phyloP scores from a whole-genome alignment of 371 early-diverging fungal species.

The Zopfochytrium polystomum region DNA sequence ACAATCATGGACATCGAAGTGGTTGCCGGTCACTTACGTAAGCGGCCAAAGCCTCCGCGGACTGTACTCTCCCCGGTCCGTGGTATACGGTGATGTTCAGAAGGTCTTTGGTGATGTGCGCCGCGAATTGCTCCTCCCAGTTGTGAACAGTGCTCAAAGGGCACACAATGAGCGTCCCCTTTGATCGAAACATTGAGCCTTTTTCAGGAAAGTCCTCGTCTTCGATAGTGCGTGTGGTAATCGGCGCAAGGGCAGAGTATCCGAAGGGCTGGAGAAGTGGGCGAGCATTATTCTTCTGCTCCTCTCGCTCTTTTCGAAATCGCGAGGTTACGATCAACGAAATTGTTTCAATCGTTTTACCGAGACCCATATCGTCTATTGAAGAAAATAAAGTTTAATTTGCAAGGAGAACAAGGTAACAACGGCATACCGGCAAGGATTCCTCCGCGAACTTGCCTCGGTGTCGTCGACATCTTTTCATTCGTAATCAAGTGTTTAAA shows the following conservation, averaged over 20 bases:
- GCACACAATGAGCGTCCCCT: constrained; percentile 62
- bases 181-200: no score
- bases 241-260: no score
- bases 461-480: constrained; percentile 36
- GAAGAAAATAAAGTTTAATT: not conserved
- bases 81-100: constrained; percentile 58
- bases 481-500: constrained; percentile 52
- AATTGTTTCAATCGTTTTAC: constrained; percentile 63
- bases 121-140: constrained; percentile 65
- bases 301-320: no score
- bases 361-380: constrained; percentile 60
- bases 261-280: no score
- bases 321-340: constrained; percentile 45
- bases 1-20: no score
- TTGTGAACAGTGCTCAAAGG: constrained; percentile 63
- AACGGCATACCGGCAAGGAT: constrained; percentile 36
- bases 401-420: not conserved
- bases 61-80: constrained; percentile 44
- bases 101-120: constrained; percentile 41
- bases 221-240: no score
- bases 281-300: no score
- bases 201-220: constrained; percentile 3
- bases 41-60: constrained; percentile 28
- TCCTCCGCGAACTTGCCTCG: constrained; percentile 41
- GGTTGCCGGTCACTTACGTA: no score